Conservation (phyloP, 2,329 filamentous ascomycete species). For the Fusarium neocosmosporiellum region DNA sequence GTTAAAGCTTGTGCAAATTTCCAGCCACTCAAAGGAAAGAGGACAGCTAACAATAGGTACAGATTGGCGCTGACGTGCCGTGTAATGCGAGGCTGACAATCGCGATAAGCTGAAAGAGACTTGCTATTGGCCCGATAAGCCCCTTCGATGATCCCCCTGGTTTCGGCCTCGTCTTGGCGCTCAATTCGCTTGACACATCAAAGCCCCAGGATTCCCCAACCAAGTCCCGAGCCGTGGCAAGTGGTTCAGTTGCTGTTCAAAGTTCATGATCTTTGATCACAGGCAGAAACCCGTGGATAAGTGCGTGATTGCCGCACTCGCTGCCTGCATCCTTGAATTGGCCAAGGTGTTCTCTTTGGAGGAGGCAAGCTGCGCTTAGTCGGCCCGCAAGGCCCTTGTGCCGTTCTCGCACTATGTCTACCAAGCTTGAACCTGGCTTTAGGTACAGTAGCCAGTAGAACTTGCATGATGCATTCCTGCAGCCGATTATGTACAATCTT, state of each 20-base stretch:
- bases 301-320: slow-evolving; percentile 4
- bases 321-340: background rate
- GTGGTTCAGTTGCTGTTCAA: slow-evolving; percentile 29
- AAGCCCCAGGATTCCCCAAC: slow-evolving; percentile 19
- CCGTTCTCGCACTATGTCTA: background rate
- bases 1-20: slow-evolving; percentile 34
- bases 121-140: slow-evolving; percentile 39
- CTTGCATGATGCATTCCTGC: background rate
- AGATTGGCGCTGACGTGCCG: slow-evolving; percentile 34
- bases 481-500: background rate
- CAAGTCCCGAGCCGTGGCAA: slow-evolving; percentile 28
- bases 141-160: slow-evolving; percentile 1
- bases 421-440: background rate
- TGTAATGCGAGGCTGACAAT: slow-evolving; percentile 43
- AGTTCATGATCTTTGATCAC: slow-evolving; percentile 37
- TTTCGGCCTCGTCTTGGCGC: slow-evolving; percentile 23
- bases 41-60: slow-evolving; percentile 49
- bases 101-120: background rate
- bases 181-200: background rate
- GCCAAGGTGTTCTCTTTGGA: background rate
- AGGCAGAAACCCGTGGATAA: background rate
- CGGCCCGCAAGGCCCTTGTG: background rate
- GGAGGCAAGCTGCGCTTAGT: background rate
- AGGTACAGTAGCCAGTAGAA: background rate
- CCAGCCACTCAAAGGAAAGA: slow-evolving; percentile 46